These are phyloP conservation scores for Podospora didyma DNA, from an alignment of 495 filamentous ascomycete genomes.

Conservation along the genomic window DNA sequence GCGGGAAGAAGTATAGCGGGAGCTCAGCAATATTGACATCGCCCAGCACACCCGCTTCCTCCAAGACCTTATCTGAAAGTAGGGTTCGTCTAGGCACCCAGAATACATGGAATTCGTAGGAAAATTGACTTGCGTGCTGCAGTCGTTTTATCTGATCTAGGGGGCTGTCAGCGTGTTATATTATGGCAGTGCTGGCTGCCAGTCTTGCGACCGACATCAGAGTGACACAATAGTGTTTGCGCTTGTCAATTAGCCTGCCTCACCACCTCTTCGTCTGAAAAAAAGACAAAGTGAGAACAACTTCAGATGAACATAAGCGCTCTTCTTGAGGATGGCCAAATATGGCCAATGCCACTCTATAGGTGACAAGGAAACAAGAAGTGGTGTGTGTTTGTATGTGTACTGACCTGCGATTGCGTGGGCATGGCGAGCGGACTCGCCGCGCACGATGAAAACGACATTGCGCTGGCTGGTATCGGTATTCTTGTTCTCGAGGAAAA, in stretches of 20 bases:
- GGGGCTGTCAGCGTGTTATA: constrained; percentile 30
- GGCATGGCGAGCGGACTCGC: constrained; percentile 79
- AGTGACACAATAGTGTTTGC: too few species aligned
- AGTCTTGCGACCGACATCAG: neutral
- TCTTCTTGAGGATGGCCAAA: too few species aligned
- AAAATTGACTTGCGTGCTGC: constrained; percentile 74
- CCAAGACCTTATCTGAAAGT: constrained; percentile 85
- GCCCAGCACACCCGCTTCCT: constrained; percentile 88
- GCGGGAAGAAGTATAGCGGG: constrained; percentile 81
- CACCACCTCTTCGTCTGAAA: too few species aligned
- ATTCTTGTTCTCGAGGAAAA: constrained; percentile 92
- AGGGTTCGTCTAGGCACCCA: constrained; percentile 90
- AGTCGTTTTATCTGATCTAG: constrained; percentile 88
- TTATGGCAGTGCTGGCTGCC: neutral
- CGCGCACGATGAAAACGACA: constrained; percentile 86
- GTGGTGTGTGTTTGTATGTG: too few species aligned
- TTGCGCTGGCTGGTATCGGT: constrained; percentile 88
- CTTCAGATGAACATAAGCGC: too few species aligned
- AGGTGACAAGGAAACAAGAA: neutral
- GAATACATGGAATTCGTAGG: constrained; percentile 93
- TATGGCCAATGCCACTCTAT: neutral
- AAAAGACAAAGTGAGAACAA: too few species aligned
- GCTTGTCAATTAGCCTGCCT: too few species aligned
- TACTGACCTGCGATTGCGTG: constrained; percentile 82
- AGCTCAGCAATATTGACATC: constrained; percentile 86